Evolutionary conservation across 169 alveolate genomes (phyloP).

Genomic region (Cryptosporidium baileyi): DNA sequence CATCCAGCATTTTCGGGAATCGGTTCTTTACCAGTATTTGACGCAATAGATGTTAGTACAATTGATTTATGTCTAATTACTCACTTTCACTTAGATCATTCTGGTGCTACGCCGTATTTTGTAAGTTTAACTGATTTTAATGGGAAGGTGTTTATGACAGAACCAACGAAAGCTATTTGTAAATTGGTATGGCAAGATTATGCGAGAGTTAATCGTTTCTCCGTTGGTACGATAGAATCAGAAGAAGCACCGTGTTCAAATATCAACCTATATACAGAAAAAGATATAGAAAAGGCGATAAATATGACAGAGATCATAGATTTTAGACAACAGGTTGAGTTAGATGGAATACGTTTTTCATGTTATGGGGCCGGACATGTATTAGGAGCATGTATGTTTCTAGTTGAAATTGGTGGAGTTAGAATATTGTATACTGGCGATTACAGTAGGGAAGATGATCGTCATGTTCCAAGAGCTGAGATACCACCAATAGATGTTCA

Average conservation of each 20-base stretch:
- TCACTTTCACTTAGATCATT: constrained; percentile 98
- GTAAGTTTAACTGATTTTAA: constrained; percentile 91
- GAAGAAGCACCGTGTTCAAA: constrained; percentile 61
- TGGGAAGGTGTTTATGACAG: constrained; percentile 92
- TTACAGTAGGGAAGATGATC: constrained; percentile 94
- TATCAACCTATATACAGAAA: constrained; percentile 87
- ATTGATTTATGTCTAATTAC: constrained; percentile 94
- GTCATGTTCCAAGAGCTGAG: constrained; percentile 95
- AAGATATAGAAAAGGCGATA: constrained; percentile 90
- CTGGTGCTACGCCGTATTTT: constrained; percentile 97
- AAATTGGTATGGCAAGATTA: constrained; percentile 92
- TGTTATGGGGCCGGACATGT: constrained; percentile 99
- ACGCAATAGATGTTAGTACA: constrained; percentile 91
- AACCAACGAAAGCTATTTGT: constrained; percentile 95
- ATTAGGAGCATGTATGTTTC: constrained; percentile 98
- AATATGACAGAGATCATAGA: constrained; percentile 89
- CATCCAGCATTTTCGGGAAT: constrained; percentile 98
- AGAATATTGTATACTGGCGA: constrained; percentile 98
- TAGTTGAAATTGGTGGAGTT: constrained; percentile 96
- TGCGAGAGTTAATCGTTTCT: constrained; percentile 82
- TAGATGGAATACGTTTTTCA: constrained; percentile 90
- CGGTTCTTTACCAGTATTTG: constrained; percentile 97
- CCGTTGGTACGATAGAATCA: constrained; percentile 5
- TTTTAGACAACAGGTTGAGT: constrained; percentile 91
- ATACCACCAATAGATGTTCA: constrained; percentile 93